Conservation (phyloP, 495 filamentous ascomycete species). For the Coniosporium apollinis region DNA sequence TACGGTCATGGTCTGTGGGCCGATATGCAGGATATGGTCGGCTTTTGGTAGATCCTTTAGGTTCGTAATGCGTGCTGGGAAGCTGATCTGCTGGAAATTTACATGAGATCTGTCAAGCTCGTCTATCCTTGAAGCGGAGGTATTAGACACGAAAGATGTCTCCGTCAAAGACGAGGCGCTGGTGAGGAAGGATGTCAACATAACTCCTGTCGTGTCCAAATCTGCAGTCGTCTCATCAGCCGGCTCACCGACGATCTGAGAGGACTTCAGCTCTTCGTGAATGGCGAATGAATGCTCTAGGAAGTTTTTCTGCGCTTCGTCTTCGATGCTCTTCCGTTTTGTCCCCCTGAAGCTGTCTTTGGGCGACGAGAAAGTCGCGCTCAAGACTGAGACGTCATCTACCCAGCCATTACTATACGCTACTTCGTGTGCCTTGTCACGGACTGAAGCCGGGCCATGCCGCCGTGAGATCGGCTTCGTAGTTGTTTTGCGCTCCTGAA, state of each 20-base stretch:
- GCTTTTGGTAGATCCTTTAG: slow-evolving; percentile 57
- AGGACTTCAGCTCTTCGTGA: slow-evolving; percentile 39
- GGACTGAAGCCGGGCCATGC: neutral
- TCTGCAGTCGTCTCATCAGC: neutral
- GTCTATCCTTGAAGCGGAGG: too few relatives aligned
- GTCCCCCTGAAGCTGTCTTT: too few relatives aligned
- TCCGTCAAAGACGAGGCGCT: too few relatives aligned
- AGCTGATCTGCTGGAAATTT: slow-evolving; percentile 1
- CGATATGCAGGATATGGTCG: slow-evolving; percentile 46
- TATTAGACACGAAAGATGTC: too few relatives aligned
- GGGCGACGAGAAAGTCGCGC: too few relatives aligned
- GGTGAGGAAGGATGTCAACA: neutral
- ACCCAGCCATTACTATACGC: too few relatives aligned
- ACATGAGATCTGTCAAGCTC: too few relatives aligned
- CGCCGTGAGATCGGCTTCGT: neutral
- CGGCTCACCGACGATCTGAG: slow-evolving; percentile 23
- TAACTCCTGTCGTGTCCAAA: neutral
- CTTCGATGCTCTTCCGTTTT: too few relatives aligned
- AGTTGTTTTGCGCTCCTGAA: neutral
- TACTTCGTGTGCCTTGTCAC: too few relatives aligned
- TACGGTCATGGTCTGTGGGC: slow-evolving; percentile 62
- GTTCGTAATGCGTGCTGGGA: slow-evolving; percentile 31
- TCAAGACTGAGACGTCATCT: too few relatives aligned
- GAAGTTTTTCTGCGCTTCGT: slow-evolving; percentile 24
- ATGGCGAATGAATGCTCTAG: slow-evolving; percentile 57